phyloP scores from a whole-genome alignment of 2,329 filamentous ascomycete species.

The Diaporthe capsici region DNA sequence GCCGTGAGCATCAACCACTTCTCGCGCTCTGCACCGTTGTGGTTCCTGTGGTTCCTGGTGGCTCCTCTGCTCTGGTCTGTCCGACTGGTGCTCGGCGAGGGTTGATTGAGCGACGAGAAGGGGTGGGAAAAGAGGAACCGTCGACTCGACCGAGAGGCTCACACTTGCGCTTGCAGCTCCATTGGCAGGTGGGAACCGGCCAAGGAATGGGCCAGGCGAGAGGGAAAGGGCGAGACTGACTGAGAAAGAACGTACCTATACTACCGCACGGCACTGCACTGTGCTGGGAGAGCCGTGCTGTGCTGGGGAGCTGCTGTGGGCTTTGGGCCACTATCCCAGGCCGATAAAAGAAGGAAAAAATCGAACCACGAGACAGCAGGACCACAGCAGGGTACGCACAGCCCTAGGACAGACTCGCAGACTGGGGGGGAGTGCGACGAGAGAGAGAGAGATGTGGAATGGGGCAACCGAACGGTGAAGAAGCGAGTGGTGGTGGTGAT shows the following conservation, averaged over 20 bases:
- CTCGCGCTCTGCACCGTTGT: slow-evolving; percentile 19
- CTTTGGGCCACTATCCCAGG: slow-evolving; percentile 22
- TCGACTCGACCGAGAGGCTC: slow-evolving; percentile 6
- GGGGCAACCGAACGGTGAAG: slow-evolving; percentile 22
- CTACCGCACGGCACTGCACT: slow-evolving; percentile 27
- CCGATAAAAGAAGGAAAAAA: slow-evolving; percentile 6
- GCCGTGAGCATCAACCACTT: slow-evolving; percentile 23
- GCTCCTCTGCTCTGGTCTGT: slow-evolving; percentile 20
- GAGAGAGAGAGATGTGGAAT: slow-evolving; percentile 3
- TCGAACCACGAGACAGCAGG: slow-evolving; percentile 6
- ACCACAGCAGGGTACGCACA: slow-evolving; percentile 15
- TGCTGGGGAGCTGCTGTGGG: slow-evolving; percentile 20
- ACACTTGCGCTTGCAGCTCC: slow-evolving; percentile 33
- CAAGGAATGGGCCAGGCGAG: slow-evolving; percentile 30
- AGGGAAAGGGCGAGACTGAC: not conserved
- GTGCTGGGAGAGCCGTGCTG: slow-evolving; percentile 19
- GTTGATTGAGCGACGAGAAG: slow-evolving; percentile 4
- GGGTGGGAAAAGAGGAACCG: slow-evolving; percentile 15
- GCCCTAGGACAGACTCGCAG: slow-evolving; percentile 5
- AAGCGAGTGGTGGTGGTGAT: slow-evolving; percentile 9
- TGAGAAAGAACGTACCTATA: slow-evolving; percentile 17
- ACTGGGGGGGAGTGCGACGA: slow-evolving; percentile 20
- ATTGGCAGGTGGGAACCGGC: slow-evolving; percentile 29
- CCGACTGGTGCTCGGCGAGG: slow-evolving; percentile 16
- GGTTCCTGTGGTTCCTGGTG: slow-evolving; percentile 23